Base-by-base conservation (phyloP, 805 yeast genomes). In the Teunomyces cretensis region DNA sequence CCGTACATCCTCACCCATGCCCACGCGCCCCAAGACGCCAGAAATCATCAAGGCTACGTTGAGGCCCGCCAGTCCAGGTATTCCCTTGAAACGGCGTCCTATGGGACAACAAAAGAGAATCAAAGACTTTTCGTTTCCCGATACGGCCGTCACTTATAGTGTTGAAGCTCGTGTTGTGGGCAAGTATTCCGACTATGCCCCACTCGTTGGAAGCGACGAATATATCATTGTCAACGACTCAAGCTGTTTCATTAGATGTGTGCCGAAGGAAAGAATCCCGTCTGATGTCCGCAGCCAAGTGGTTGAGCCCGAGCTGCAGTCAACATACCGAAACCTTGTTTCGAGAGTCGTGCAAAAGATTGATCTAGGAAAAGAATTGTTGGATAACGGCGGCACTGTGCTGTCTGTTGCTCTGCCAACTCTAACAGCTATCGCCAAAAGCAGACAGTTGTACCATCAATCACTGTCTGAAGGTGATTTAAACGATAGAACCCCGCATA, bases 131-230 rank as follows among this genome's bases (percentile, higher is more conserved):
- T 60, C 56, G 12, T 60, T 62, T 31, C 50, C 63, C 0, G 67
- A 60, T 35, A 56, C 67, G 4, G 56, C 65, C 11, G 50, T 62
- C 39, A 56, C 61, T 41, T 62, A 62, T 45, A 57, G 64, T 36
- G 56, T 62, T 12, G 65, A 62, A 43, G 59, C 62, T 2, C 48
- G 63, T 7, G 53, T 62, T 13, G 55, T 62, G 31, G 65, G 64
- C 5, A 60, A 56, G 38, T 41, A 47, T 15, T 52, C 61, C 7
- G 53, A 56, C 19, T 58, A 62, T 49, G 49, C 51, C 5, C 38
- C 40, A 26, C 46, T 45, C 15, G 33, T 43, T 3, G 33, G 41
- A 32, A 43, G 46, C 4, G 61, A 60, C 22, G 63, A 62, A 48
- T 61, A 58, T 26, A 48, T 62, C 13, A 48, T 62, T 15, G 49